Conservation (phyloP, 2,329 filamentous ascomycete species). For the Penicillium decumbens region DNA sequence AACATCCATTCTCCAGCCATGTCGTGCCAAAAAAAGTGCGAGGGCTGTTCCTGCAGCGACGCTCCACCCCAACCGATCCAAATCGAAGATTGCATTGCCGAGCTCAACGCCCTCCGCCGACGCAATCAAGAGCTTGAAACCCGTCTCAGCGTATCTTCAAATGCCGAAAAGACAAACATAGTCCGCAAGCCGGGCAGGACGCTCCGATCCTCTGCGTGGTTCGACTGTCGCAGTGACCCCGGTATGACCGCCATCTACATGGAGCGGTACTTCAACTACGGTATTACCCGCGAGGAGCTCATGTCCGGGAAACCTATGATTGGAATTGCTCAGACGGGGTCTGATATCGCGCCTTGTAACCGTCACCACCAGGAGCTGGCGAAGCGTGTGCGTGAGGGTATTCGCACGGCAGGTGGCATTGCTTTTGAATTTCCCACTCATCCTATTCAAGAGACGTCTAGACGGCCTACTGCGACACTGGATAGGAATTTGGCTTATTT, state of each 20-base stretch:
- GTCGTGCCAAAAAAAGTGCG: constrained; percentile 21
- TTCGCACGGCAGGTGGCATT: constrained; percentile 48
- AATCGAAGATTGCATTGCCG: constrained; percentile 42
- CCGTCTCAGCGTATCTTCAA: constrained; percentile 8
- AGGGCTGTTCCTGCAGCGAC: constrained; percentile 33
- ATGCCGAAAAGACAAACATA: constrained; percentile 27
- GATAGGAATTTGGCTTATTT: constrained; percentile 50
- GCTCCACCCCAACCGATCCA: constrained; percentile 23
- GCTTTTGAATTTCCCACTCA: constrained; percentile 52
- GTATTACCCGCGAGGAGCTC: constrained; percentile 48
- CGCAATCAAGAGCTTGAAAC: constrained; percentile 36
- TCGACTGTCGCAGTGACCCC: constrained; percentile 42
- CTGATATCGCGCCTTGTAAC: constrained; percentile 50
- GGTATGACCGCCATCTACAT: constrained; percentile 48
- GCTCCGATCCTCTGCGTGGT: constrained; percentile 45
- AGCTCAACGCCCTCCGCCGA: constrained; percentile 37
- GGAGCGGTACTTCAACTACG: constrained; percentile 50
- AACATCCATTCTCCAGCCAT: neutral
- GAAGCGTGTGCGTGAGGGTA: constrained; percentile 50
- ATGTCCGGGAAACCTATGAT: constrained; percentile 50
- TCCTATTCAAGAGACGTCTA: constrained; percentile 49
- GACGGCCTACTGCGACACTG: constrained; percentile 48
- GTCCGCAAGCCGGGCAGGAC: constrained; percentile 26
- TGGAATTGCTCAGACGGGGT: constrained; percentile 51
- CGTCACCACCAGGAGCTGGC: constrained; percentile 48